Evolutionary conservation across 169 alveolate genomes (phyloP).

Genomic region (Cytauxzoon felis): DNA sequence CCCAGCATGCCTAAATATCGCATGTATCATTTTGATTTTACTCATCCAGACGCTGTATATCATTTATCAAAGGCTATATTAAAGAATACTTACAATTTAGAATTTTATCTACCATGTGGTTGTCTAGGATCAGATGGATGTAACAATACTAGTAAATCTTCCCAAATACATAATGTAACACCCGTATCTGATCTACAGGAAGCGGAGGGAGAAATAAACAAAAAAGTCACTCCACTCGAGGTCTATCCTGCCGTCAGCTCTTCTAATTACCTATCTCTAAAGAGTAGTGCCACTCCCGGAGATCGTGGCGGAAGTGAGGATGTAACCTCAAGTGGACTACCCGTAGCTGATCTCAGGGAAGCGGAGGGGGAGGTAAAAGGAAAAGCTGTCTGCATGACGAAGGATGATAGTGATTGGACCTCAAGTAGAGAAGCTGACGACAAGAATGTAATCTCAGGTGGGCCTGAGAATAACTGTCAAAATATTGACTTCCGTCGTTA

Average conservation of each 20-base stretch:
- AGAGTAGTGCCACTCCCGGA: too few species aligned
- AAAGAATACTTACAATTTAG: constrained; percentile 17
- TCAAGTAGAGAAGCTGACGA: too few species aligned
- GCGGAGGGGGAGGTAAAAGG: too few species aligned
- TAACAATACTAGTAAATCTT: constrained; percentile 12
- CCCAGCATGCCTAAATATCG: constrained; percentile 37
- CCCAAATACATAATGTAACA: neutral
- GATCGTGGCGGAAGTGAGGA: too few species aligned
- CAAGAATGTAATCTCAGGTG: too few species aligned
- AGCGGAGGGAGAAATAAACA: too few species aligned
- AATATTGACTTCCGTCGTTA: constrained; percentile 10
- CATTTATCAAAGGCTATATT: constrained; percentile 56
- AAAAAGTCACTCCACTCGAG: too few species aligned
- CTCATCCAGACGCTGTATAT: constrained; percentile 57
- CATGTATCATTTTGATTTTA: constrained; percentile 50
- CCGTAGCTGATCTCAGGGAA: too few species aligned
- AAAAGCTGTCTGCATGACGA: too few species aligned
- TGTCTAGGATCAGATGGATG: constrained; percentile 37
- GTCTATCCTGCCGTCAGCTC: too few species aligned
- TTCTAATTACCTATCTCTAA: too few species aligned
- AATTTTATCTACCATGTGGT: constrained; percentile 58
- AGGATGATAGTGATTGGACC: neutral
- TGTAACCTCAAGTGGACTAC: too few species aligned
- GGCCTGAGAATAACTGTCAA: neutral
- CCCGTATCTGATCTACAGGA: constrained; percentile 1